These are phyloP conservation scores for Amauroascus verrucosus DNA, from an alignment of 2,329 filamentous ascomycete genomes.

Conservation along the genomic window DNA sequence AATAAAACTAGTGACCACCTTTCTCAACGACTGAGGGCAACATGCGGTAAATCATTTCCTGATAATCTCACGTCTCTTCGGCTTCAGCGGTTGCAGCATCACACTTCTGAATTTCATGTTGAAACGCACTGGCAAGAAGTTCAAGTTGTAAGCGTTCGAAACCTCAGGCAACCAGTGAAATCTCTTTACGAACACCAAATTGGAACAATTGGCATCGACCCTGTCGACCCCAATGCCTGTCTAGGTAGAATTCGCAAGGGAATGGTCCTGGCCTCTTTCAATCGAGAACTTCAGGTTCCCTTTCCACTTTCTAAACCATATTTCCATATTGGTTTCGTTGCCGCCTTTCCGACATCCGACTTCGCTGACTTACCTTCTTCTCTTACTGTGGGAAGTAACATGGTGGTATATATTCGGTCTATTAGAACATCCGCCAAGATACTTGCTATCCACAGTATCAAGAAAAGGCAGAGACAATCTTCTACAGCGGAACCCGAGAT, in stretches of 20 bases:
- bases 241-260: conserved; percentile 55
- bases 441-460: conserved; percentile 41
- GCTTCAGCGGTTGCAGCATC: conserved; percentile 18
- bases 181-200: conserved; percentile 70
- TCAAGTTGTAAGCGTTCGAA: conserved; percentile 74
- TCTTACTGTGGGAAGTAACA: conserved; percentile 45
- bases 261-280: conserved; percentile 64
- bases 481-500: conserved; percentile 33
- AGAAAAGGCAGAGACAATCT: conserved; percentile 17
- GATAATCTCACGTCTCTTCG: conserved; percentile 29
- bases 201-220: conserved; percentile 71
- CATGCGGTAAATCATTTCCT: conserved; percentile 26
- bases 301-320: conserved; percentile 15
- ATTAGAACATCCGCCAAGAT: conserved; percentile 73
- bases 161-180: conserved; percentile 72
- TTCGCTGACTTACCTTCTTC: conserved; percentile 40
- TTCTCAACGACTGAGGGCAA: conserved; percentile 18
- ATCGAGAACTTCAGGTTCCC: conserved; percentile 22
- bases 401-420: conserved; percentile 77
- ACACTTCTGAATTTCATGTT: conserved; percentile 39
- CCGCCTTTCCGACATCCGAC: conserved; percentile 56
- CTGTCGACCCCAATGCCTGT: conserved; percentile 18
- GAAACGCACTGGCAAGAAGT: conserved; percentile 69
- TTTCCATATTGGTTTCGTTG: conserved; percentile 58
- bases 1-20: conserved; percentile 14